Conservation (phyloP, 2,329 filamentous ascomycete species). For the Ascochyta rabiei region DNA sequence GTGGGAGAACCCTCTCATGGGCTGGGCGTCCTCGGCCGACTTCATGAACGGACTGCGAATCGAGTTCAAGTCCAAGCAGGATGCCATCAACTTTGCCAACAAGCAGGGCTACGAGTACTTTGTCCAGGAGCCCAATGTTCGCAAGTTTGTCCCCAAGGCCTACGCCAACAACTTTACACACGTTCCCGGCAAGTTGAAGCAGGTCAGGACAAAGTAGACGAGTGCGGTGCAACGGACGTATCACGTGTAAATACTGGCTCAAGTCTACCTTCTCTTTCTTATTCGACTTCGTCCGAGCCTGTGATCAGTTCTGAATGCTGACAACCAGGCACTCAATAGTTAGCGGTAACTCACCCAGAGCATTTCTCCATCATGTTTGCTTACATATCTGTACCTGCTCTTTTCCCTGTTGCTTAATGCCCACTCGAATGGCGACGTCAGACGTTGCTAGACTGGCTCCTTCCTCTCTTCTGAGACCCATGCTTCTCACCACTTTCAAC, state of each 20-base stretch:
- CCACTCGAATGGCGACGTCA: neutral
- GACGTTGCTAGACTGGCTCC: neutral
- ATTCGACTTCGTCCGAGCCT: neutral
- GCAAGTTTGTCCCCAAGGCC: slow-evolving; percentile 85
- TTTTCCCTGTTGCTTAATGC: neutral
- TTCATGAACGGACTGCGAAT: slow-evolving; percentile 93
- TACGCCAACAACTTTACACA: slow-evolving; percentile 98
- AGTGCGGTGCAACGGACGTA: slow-evolving; percentile 3
- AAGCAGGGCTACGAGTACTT: slow-evolving; percentile 99
- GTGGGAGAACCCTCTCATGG: slow-evolving; percentile 98
- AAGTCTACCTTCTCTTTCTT: slow-evolving; percentile 16
- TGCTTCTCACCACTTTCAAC: neutral
- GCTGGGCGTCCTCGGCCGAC: slow-evolving; percentile 96
- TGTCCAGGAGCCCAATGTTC: slow-evolving; percentile 92
- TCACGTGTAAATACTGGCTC: slow-evolving; percentile 38
- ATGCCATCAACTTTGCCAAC: slow-evolving; percentile 92
- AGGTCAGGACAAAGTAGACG: slow-evolving; percentile 77
- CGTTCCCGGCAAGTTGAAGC: slow-evolving; percentile 82
- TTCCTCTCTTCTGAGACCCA: neutral
- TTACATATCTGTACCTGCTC: neutral
- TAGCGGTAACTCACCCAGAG: neutral
- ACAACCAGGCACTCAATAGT: neutral
- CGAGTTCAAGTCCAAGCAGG: slow-evolving; percentile 90
- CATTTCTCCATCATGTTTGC: neutral
- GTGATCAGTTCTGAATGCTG: neutral